phyloP scores from a whole-genome alignment of 2,329 filamentous ascomycete species.

The Annulohypoxylon truncatum region DNA sequence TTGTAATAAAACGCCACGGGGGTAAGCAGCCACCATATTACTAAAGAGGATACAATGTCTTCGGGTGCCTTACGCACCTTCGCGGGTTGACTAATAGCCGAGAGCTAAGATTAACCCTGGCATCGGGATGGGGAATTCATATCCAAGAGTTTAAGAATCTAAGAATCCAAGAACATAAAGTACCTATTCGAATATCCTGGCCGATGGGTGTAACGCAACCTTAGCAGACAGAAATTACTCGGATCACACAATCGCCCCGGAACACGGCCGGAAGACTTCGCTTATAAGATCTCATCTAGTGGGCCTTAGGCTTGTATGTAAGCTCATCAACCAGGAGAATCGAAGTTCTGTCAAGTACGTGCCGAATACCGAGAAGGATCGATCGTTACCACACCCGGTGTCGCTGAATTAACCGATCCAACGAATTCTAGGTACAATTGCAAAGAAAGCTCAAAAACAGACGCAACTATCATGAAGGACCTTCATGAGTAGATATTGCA shows the following conservation, averaged over 20 bases:
- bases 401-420: slow-evolving; percentile 41
- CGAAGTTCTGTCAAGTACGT: slow-evolving; percentile 42
- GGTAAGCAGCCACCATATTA: slow-evolving; percentile 21
- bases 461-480: slow-evolving; percentile 43
- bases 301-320: slow-evolving; percentile 22
- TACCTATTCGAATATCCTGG: slow-evolving; percentile 38
- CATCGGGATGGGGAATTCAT: slow-evolving; percentile 1
- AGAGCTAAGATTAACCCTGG: slow-evolving; percentile 10
- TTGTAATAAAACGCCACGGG: slow-evolving; percentile 14
- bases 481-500: slow-evolving; percentile 45
- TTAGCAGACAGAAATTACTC: slow-evolving; percentile 43
- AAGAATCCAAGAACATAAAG: slow-evolving; percentile 15
- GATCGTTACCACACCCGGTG: slow-evolving; percentile 40
- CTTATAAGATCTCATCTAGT: slow-evolving; percentile 44
- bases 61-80: not conserved
- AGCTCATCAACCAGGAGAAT: slow-evolving; percentile 46
- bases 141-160: too few relatives aligned
- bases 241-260: slow-evolving; percentile 44
- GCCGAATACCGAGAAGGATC: slow-evolving; percentile 45
- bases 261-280: slow-evolving; percentile 44
- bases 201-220: slow-evolving; percentile 36
- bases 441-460: slow-evolving; percentile 46
- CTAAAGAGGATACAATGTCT: slow-evolving; percentile 8
- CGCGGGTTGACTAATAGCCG: slow-evolving; percentile 10
- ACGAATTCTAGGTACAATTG: slow-evolving; percentile 43